These are phyloP conservation scores for Marchantia polymorpha DNA, from an alignment of 225 moss, liverwort and hornwort species.

Conservation along the genomic window DNA sequence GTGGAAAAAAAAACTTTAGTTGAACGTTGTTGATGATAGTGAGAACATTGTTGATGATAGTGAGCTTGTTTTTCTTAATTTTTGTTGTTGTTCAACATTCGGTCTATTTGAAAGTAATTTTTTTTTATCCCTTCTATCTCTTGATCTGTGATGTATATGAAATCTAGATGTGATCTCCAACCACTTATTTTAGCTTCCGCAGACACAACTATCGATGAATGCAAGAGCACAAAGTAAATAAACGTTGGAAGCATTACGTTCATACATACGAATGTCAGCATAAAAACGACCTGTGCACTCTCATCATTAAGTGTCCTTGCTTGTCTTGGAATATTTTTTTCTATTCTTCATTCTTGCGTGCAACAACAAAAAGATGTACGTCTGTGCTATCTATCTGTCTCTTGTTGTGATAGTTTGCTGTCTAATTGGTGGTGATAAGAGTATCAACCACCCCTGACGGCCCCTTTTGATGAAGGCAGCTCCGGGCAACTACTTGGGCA, in stretches of 20 bases:
- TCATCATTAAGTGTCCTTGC: neutral
- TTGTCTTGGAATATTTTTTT: neutral
- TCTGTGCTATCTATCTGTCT: too few species aligned
- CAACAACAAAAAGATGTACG: too few species aligned
- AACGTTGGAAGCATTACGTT: constrained; percentile 15
- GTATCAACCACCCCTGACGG: too few species aligned
- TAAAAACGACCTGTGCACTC: neutral
- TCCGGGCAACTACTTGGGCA: too few species aligned
- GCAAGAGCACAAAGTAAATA: constrained; percentile 17
- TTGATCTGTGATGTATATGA: neutral
- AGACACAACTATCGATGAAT: constrained; percentile 17
- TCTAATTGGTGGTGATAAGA: too few species aligned
- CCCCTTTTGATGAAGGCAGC: too few species aligned
- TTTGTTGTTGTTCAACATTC: neutral
- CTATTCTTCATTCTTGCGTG: too few species aligned
- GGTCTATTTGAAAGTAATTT: neutral
- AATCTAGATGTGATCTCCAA: constrained; percentile 9
- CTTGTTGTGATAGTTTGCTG: too few species aligned
- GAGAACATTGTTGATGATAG: neutral
- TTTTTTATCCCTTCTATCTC: neutral
- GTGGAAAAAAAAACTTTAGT: too few species aligned
- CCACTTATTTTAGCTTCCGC: neutral
- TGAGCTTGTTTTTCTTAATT: neutral
- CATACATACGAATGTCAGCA: constrained; percentile 9
- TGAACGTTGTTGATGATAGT: too few species aligned